phyloP scores from a whole-genome alignment of 2,329 filamentous ascomycete species.

The Pseudogymnoascus sp. region DNA sequence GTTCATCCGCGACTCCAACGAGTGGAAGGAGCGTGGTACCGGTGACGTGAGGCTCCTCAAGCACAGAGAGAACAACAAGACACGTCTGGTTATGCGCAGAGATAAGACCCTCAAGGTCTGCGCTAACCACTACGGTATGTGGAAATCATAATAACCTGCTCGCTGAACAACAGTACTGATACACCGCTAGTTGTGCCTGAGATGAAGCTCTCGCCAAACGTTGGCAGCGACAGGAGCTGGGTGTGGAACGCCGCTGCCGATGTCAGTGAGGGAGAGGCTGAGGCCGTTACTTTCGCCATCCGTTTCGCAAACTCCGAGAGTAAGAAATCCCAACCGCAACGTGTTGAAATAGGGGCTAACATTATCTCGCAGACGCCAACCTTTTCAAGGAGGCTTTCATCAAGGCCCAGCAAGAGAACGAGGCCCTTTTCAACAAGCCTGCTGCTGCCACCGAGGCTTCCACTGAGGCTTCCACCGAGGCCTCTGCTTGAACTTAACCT shows the following conservation, averaged over 20 bases:
- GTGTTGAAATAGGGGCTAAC: conserved; percentile 24
- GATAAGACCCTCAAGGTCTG: conserved; percentile 99
- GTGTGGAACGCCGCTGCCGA: conserved; percentile 98
- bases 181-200: conserved; percentile 71
- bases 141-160: neutral
- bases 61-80: conserved; percentile 98
- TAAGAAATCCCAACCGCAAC: conserved; percentile 38
- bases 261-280: conserved; percentile 95
- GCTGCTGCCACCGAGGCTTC: neutral
- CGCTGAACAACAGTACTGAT: conserved; percentile 16
- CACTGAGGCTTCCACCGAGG: conserved; percentile 8
- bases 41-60: conserved; percentile 94
- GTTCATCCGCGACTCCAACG: conserved; percentile 82
- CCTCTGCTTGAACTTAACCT: conserved; percentile 3
- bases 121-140: conserved; percentile 98
- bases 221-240: conserved; percentile 97
- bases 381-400: conserved; percentile 96
- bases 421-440: conserved; percentile 65
- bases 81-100: conserved; percentile 92
- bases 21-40: conserved; percentile 99
- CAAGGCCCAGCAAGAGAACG: conserved; percentile 94
- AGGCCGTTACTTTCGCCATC: conserved; percentile 92
- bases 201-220: conserved; percentile 98
- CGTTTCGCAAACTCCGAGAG: conserved; percentile 97
- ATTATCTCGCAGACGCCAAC: conserved; percentile 66